phyloP scores from a whole-genome alignment of 768 basidiomycete genomes.

The Trametes coccinea region DNA sequence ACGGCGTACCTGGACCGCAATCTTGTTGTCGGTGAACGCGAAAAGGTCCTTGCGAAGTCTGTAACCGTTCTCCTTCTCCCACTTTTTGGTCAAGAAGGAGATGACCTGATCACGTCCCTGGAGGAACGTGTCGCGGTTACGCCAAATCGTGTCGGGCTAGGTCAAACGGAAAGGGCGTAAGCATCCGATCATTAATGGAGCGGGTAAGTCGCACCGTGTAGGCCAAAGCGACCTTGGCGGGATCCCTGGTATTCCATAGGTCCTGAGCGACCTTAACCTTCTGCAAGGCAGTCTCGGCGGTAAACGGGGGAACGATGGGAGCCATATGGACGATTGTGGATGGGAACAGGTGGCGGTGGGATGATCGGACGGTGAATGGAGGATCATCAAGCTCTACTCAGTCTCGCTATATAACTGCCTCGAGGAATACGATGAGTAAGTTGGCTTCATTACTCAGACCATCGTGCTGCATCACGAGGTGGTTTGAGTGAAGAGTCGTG shows the following conservation, averaged over 20 bases:
- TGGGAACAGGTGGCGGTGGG: no score
- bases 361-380: no score
- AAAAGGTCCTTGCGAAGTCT: constrained; percentile 55
- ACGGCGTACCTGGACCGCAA: constrained; percentile 48
- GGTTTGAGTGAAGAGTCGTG: no score
- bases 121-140: constrained; percentile 55
- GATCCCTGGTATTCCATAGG: constrained; percentile 48
- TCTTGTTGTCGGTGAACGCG: constrained; percentile 52
- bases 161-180: background rate
- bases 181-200: background rate
- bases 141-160: constrained; percentile 48
- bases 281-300: constrained; percentile 33
- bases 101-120: constrained; percentile 45
- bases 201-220: constrained; percentile 42
- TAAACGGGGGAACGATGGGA: constrained; percentile 32
- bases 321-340: background rate
- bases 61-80: constrained; percentile 53
- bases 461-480: no score
- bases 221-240: constrained; percentile 42
- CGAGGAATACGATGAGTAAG: no score
- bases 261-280: constrained; percentile 55
- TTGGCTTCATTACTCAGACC: no score
- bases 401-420: no score
- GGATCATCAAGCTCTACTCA: no score
- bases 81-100: constrained; percentile 50